Base-by-base conservation (phyloP, 805 yeast genomes). In the Yamadazyma endophytica region DNA sequence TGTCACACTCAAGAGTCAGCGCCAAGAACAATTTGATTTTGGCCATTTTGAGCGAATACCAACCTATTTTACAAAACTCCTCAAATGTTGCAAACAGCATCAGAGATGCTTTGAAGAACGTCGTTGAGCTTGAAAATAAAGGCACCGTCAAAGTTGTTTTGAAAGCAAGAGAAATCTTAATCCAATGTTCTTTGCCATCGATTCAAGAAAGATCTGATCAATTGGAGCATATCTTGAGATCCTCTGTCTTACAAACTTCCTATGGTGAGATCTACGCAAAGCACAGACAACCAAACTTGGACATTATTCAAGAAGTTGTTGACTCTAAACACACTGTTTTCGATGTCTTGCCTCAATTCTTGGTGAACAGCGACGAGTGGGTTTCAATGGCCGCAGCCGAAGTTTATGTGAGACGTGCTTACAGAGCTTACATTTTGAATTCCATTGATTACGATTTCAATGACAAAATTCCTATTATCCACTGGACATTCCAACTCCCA, bases 361-460 rank as follows among this genome's bases (percentile, higher is more conserved):
- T 92, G 63, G 77, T 74, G 33, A 83, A 86, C 47, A 52, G 73
- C 9, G 97, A 94, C 52, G 84, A 82, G 28, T 85, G 86, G 72
- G 90, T 92, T 39, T 83, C 90, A 3, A 76, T 90, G 44, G 97
- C 98, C 21, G 97, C 98, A 21, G 87, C 95, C 27, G 97, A 92
- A 63, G 95, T 92, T 37, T 92, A 92, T 60, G 81, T 89, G 38
- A 82, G 97, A 59, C 82, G 98, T 59, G 95, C 97, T 26, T 92
- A 89, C 70, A 79, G 97, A 52, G 97, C 97, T 22, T 92, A 94
- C 65, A 81, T 87, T 24, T 81, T 92, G 40, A 81, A 85, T 33
- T 82, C 80, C 42, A 74, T 94, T 32, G 64, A 68, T 33, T 85
- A 86, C 51, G 75, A 72, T 41, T 62, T 65, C 47, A 56, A 66